A percentile compares a stretch with the other conserved stretches of the same genome.
Conservation (phyloP, 805 yeast genomes). For the Hanseniaspora nectarophila region DNA sequence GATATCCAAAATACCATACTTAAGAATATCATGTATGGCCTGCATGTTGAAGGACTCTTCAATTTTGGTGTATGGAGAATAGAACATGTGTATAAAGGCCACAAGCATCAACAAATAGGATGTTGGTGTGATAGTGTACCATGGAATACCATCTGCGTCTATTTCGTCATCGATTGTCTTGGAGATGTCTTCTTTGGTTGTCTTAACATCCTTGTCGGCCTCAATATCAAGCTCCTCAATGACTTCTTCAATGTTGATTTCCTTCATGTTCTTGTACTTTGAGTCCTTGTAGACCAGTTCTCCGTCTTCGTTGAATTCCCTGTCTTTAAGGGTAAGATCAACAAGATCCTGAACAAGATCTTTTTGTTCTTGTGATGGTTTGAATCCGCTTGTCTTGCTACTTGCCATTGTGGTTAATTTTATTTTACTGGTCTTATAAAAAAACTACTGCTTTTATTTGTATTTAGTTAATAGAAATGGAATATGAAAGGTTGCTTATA, state of each 20-base stretch:
- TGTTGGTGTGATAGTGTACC: constrained; percentile 9
- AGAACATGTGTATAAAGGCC: constrained; percentile 38
- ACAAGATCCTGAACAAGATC: constrained; percentile 9
- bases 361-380: constrained; percentile 10
- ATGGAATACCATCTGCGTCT: not conserved
- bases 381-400: not conserved
- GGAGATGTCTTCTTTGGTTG: not conserved
- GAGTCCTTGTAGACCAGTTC: constrained; percentile 9
- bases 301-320: constrained; percentile 7
- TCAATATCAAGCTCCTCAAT: constrained; percentile 18
- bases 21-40: constrained; percentile 71
- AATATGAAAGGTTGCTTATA: too few species aligned
- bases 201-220: constrained; percentile 14
- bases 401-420: not conserved
- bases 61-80: constrained; percentile 79
- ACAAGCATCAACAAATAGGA: constrained; percentile 33
- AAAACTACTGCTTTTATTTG: too few species aligned
- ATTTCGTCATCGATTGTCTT: constrained; percentile 5
- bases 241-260: constrained; percentile 20
- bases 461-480: too few species aligned
- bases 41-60: constrained; percentile 89
- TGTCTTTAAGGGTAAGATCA: constrained; percentile 7
- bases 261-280: constrained; percentile 14
- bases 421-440: not conserved
- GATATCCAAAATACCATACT: constrained; percentile 40